Evolutionary conservation across 2,329 filamentous ascomycete genomes (phyloP).

Genomic region (Remersonia thermophila): DNA sequence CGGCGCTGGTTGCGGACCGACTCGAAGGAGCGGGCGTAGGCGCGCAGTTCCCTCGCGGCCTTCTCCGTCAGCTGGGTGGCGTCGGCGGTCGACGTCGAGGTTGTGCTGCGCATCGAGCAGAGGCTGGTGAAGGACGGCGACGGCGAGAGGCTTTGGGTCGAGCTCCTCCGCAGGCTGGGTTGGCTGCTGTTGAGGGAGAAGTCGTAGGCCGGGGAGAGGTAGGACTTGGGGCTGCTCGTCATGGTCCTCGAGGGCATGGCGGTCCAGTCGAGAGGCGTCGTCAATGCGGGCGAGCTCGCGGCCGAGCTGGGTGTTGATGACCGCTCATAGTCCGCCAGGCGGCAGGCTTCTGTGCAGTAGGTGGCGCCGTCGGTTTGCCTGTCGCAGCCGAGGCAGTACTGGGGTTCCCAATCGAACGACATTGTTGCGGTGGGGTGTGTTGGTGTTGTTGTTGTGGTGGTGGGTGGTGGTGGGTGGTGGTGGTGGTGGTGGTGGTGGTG

Average conservation of each 20-base stretch:
- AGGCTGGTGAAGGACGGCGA: slow-evolving; percentile 79
- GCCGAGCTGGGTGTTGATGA: slow-evolving; percentile 42
- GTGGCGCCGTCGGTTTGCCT: slow-evolving; percentile 69
- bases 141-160: slow-evolving; percentile 36
- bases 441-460: slow-evolving; percentile 1
- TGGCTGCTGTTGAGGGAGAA: slow-evolving; percentile 46
- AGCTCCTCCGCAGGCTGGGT: slow-evolving; percentile 22
- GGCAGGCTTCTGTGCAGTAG: slow-evolving; percentile 89
- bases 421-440: slow-evolving; percentile 25
- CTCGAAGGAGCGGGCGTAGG: slow-evolving; percentile 83
- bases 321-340: slow-evolving; percentile 75
- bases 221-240: slow-evolving; percentile 38
- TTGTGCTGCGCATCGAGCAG: slow-evolving; percentile 52
- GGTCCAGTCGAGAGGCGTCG: slow-evolving; percentile 38
- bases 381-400: slow-evolving; percentile 92
- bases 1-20: slow-evolving; percentile 53
- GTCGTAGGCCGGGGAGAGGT: slow-evolving; percentile 63
- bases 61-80: slow-evolving; percentile 59
- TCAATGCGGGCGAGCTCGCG: slow-evolving; percentile 43
- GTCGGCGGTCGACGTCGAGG: slow-evolving; percentile 30
- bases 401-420: slow-evolving; percentile 65
- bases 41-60: slow-evolving; percentile 65
- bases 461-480: slow-evolving; percentile 2
- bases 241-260: slow-evolving; percentile 22
- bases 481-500: neutral